phyloP scores from a whole-genome alignment of 805 yeast species.

The Metschnikowia lunata region DNA sequence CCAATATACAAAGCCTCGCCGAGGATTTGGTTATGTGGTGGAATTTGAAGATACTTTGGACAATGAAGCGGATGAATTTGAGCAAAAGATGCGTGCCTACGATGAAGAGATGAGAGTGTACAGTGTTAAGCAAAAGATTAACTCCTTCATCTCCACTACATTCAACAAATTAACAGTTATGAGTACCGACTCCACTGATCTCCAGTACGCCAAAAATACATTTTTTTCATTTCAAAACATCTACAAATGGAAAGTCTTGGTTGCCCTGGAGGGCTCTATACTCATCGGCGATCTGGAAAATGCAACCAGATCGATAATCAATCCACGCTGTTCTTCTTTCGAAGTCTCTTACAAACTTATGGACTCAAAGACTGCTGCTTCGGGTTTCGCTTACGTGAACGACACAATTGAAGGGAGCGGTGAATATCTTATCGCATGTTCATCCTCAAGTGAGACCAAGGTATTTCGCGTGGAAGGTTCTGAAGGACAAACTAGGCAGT shows the following conservation, averaged over 20 bases:
- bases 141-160: slow-evolving; percentile 4
- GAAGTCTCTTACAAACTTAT: slow-evolving; percentile 8
- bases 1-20: slow-evolving; percentile 8
- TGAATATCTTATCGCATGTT: slow-evolving; percentile 21
- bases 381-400: slow-evolving; percentile 17
- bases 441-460: slow-evolving; percentile 10
- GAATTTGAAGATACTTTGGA: slow-evolving; percentile 6
- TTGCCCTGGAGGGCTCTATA: slow-evolving; percentile 1
- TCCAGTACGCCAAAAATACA: neutral
- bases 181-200: slow-evolving; percentile 6
- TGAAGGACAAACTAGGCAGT: too few relatives aligned
- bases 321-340: neutral
- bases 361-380: neutral
- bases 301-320: neutral
- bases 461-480: slow-evolving; percentile 10
- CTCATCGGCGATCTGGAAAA: slow-evolving; percentile 7
- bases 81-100: slow-evolving; percentile 2
- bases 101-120: slow-evolving; percentile 1
- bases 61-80: neutral
- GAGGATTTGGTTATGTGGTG: slow-evolving; percentile 15
- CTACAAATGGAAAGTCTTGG: neutral
- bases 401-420: slow-evolving; percentile 30
- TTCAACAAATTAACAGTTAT: slow-evolving; percentile 13
- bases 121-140: slow-evolving; percentile 3
- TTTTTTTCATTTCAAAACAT: neutral